Evolutionary conservation across 768 basidiomycete genomes (phyloP).

Genomic region (Kwoniella bestiolae): DNA sequence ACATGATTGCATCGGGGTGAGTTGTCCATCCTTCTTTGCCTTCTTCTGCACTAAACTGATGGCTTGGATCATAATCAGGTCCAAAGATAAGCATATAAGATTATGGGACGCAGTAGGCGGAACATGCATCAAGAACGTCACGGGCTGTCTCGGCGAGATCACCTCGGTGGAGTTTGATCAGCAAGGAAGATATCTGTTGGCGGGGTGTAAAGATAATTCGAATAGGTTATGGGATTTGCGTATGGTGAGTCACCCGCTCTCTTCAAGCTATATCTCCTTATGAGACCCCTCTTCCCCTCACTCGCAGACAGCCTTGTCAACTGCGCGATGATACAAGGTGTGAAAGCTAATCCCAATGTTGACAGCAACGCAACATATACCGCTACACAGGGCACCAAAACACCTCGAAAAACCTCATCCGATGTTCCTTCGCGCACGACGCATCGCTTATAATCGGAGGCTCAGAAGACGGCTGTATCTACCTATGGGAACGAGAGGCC

Average conservation of each 20-base stretch:
- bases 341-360: background rate
- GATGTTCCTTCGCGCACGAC: conserved; percentile 44
- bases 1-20: conserved; percentile 52
- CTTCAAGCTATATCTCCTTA: background rate
- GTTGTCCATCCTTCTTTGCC: conserved; percentile 2
- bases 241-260: conserved; percentile 43
- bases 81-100: conserved; percentile 53
- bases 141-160: conserved; percentile 54
- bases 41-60: background rate
- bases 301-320: no score
- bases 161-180: conserved; percentile 53
- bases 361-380: conserved; percentile 49
- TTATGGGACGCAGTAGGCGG: conserved; percentile 56
- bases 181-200: conserved; percentile 50
- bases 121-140: conserved; percentile 47
- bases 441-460: conserved; percentile 48
- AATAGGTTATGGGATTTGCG: conserved; percentile 54
- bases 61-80: conserved; percentile 19
- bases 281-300: no score
- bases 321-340: background rate
- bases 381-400: conserved; percentile 56
- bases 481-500: conserved; percentile 52
- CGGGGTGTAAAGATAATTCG: conserved; percentile 55
- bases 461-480: conserved; percentile 53
- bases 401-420: conserved; percentile 55